Conservation (phyloP, 2,329 filamentous ascomycete species). For the Penicillium freii region DNA sequence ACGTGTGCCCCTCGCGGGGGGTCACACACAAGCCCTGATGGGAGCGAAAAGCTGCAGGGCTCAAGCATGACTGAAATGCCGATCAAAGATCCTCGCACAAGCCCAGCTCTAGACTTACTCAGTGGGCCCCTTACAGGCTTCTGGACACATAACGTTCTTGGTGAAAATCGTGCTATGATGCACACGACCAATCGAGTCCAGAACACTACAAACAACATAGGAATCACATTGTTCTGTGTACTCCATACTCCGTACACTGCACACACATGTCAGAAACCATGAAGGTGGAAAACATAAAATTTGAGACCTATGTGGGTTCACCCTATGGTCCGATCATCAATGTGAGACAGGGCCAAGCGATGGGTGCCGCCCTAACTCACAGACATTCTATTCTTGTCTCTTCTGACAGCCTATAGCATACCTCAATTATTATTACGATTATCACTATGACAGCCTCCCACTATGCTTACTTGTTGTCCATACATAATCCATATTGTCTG, state of each 20-base stretch:
- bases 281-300: neutral
- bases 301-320: slow-evolving; percentile 1
- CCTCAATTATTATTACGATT: neutral
- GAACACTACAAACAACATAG: neutral
- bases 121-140: slow-evolving; percentile 13
- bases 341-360: slow-evolving; percentile 22
- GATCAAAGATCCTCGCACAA: slow-evolving; percentile 11
- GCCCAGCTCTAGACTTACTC: slow-evolving; percentile 13
- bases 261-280: neutral
- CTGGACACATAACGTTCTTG: slow-evolving; percentile 5
- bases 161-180: neutral
- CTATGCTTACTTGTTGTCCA: neutral
- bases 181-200: neutral
- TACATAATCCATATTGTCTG: neutral
- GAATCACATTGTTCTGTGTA: neutral
- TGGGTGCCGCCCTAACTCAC: neutral
- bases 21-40: neutral
- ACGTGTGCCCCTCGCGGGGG: slow-evolving; percentile 5
- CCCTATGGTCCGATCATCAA: slow-evolving; percentile 13
- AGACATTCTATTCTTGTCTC: slow-evolving; percentile 6
- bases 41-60: neutral
- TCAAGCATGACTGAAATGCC: slow-evolving; percentile 4
- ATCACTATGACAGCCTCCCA: neutral
- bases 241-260: no score
- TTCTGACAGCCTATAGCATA: neutral